Evolutionary conservation across 1,284 basidiomycete genomes (phyloP), one percentile per base, ranked within the genome.

Genomic region (Lignosus rhinocerotis): DNA sequence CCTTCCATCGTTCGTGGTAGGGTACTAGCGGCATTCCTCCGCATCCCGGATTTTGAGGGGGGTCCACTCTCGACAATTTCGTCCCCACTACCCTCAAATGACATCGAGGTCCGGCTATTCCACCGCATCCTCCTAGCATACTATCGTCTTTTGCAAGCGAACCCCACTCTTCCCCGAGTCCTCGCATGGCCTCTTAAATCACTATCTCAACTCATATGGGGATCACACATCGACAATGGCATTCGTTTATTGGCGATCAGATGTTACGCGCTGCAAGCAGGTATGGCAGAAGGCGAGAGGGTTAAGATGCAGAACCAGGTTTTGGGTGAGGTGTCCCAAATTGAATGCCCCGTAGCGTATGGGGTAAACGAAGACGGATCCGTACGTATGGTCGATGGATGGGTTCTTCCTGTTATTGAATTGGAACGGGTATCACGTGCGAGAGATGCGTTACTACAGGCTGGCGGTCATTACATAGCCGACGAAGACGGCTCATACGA

Each of bases 241-340:
- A 82, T 86, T 9, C 82, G 84, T 16, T 78, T 90, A 38, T 76
- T 96, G 17, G 87, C 93, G 7, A 86, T 94, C 43, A 81, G 85
- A 21, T 91, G 90, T 64, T 90, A 93, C 70, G 82, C 89, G 0
- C 71, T 88, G 52, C 88, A 93, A 66, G 82, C 80, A 51, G 82
- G 86, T 1, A 92, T 94, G 87, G 83, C 84, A 39, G 94, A 96
- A 72, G 79, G 74, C 0, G 87, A 89, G 61, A 80, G 92, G 31
- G 80, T 84, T 36, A 81, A 81, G 56, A 70, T 92, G 65, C 90
- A 93, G 70, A 72, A 72, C 39, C 72, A 82, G 49, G 72, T 84
- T 9, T 73, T 95, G 4, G 90, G 90, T 8, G 78, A 82, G 44
- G 69, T 74, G 1, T 81, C 78, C 30, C 76, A 74, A 4, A 76